Evolutionary conservation across 371 early-diverging fungal genomes (phyloP).

Genomic region (Choanephora cucurbitarum): DNA sequence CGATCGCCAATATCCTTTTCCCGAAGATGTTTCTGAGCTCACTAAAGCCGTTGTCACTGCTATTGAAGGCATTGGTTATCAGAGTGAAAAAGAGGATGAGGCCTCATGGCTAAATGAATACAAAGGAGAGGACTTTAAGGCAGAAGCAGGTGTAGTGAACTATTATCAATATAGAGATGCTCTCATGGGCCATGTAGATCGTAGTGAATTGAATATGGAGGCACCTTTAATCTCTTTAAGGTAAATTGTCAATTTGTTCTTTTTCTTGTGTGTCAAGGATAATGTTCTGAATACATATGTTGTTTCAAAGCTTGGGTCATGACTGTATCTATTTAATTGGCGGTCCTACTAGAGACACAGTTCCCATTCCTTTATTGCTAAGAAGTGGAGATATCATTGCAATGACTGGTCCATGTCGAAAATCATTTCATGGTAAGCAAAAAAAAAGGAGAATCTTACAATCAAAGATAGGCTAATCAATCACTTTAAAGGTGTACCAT

Average conservation of each 20-base stretch:
- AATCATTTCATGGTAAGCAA: conserved; percentile 73
- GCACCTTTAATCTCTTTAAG: conserved; percentile 75
- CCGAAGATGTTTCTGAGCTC: conserved; percentile 56
- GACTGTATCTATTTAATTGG: conserved; percentile 82
- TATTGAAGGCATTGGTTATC: conserved; percentile 45
- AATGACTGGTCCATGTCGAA: conserved; percentile 76
- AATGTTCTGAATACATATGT: background rate
- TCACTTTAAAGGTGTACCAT: conserved; percentile 26
- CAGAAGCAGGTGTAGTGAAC: conserved; percentile 95
- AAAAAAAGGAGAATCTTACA: background rate
- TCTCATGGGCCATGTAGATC: conserved; percentile 94
- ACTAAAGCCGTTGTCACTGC: conserved; percentile 61
- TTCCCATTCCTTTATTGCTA: conserved; percentile 68
- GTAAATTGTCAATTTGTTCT: conserved; percentile 20
- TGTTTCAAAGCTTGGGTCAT: conserved; percentile 65
- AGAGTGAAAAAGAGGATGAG: conserved; percentile 11
- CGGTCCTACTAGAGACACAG: conserved; percentile 63
- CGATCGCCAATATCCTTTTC: conserved; percentile 58
- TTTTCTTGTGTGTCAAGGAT: background rate
- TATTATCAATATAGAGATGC: conserved; percentile 87
- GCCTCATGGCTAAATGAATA: conserved; percentile 38
- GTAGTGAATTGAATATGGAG: conserved; percentile 86
- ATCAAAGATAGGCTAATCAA: background rate
- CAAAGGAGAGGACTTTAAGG: conserved; percentile 53
- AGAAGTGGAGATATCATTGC: conserved; percentile 84